phyloP scores from a whole-genome alignment of 495 filamentous ascomycete species.

The Hypoxylon lienhwacheense region DNA sequence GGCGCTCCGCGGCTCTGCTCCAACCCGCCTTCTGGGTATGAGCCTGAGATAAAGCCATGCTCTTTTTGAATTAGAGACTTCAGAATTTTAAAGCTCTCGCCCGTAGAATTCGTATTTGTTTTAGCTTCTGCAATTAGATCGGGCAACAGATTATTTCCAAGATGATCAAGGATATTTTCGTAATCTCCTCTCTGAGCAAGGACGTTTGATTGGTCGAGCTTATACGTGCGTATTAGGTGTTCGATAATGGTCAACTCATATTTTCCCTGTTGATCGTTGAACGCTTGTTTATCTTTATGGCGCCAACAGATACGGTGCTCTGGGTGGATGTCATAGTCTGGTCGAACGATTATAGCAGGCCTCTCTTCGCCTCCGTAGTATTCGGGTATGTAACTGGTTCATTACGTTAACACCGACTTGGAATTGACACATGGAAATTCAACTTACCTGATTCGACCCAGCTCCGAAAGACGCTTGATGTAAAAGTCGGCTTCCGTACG shows the following conservation, averaged over 20 bases:
- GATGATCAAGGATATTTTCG: constrained; percentile 12
- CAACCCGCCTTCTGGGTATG: neutral
- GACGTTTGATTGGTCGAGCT: neutral
- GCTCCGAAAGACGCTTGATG: neutral
- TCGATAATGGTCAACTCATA: constrained; percentile 11
- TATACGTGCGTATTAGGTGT: constrained; percentile 17
- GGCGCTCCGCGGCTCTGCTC: constrained; percentile 9
- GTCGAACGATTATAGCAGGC: constrained; percentile 9
- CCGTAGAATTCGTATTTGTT: neutral
- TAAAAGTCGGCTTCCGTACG: constrained; percentile 11
- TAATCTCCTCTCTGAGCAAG: neutral
- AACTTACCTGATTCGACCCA: constrained; percentile 33
- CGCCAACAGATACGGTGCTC: constrained; percentile 37
- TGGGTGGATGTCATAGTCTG: constrained; percentile 29
- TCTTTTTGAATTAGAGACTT: constrained; percentile 1
- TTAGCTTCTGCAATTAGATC: neutral
- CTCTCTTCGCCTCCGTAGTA: neutral
- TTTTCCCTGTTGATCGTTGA: neutral
- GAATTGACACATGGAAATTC: neutral
- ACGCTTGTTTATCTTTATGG: neutral
- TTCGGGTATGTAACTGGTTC: constrained; percentile 5
- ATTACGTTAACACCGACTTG: constrained; percentile 10
- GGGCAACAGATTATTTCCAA: neutral
- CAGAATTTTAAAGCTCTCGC: neutral
- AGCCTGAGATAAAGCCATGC: neutral